phyloP scores from a whole-genome alignment of 176 grass and related monocot species.

The Pontederia crassipes region DNA sequence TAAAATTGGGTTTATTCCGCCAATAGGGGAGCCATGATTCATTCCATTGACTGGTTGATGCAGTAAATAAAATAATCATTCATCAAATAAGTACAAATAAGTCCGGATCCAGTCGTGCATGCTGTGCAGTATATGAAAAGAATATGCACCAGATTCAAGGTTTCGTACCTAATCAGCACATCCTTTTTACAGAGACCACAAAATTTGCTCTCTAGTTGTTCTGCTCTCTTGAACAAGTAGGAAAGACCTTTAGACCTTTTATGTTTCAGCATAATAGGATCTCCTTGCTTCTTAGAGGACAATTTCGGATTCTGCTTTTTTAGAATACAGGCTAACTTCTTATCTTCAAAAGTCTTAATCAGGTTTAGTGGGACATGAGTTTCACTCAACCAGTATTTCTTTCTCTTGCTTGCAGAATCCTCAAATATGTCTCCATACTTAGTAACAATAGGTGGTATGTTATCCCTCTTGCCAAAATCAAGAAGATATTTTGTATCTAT shows the following conservation, averaged over 20 bases:
- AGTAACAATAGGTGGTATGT: constrained; percentile 73
- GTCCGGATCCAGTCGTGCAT: not conserved
- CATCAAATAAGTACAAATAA: not conserved
- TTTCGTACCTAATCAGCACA: constrained; percentile 56
- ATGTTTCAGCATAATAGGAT: constrained; percentile 22
- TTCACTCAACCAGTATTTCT: constrained; percentile 93
- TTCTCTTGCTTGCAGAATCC: constrained; percentile 69
- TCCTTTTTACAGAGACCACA: constrained; percentile 72
- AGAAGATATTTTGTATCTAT: constrained; percentile 69
- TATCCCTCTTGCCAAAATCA: constrained; percentile 91
- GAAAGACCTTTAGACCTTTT: constrained; percentile 38
- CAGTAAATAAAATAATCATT: too few species aligned
- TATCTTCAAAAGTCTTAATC: constrained; percentile 81
- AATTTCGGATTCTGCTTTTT: constrained; percentile 58
- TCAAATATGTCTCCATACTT: constrained; percentile 71
- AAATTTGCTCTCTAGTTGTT: constrained; percentile 34
- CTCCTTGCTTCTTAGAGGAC: constrained; percentile 28
- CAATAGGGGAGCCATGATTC: too few species aligned
- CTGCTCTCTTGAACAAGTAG: constrained; percentile 60
- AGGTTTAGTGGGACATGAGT: constrained; percentile 63
- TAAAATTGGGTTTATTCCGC: too few species aligned
- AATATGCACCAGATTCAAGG: constrained; percentile 3
- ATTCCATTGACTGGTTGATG: too few species aligned
- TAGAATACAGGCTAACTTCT: constrained; percentile 48
- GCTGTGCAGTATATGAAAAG: not conserved